These are phyloP conservation scores for Curvularia lunata DNA, from an alignment of 2,329 filamentous ascomycete species.

Conservation along the genomic window DNA sequence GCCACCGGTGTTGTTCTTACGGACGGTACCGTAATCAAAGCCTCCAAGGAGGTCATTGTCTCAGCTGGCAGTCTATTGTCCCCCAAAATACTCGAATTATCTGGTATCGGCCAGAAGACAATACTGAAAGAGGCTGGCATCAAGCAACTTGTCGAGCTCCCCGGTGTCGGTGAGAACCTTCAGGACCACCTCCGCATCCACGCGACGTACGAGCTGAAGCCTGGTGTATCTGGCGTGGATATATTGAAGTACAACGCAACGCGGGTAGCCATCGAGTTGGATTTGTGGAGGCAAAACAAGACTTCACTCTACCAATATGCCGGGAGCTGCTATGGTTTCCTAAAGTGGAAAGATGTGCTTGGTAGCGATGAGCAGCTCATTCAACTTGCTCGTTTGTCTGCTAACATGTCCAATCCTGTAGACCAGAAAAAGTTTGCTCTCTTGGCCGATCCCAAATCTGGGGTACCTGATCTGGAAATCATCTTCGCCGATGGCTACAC, in stretches of 20 bases:
- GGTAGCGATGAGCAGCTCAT: constrained; percentile 26
- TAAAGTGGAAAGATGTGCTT: constrained; percentile 52
- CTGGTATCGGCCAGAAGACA: constrained; percentile 26
- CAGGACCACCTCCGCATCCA: constrained; percentile 33
- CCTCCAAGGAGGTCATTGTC: constrained; percentile 35
- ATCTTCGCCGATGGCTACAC: constrained; percentile 55
- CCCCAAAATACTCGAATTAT: constrained; percentile 30
- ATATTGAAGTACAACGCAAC: constrained; percentile 31
- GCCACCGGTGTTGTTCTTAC: constrained; percentile 38
- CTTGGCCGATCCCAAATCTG: constrained; percentile 29
- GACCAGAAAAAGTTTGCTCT: constrained; percentile 41
- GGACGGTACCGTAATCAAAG: constrained; percentile 34
- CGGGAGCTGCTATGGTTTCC: constrained; percentile 49
- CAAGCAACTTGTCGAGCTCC: constrained; percentile 20
- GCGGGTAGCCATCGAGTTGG: constrained; percentile 49
- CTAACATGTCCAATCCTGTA: constrained; percentile 18
- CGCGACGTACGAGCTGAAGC: constrained; percentile 26
- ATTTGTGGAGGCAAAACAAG: constrained; percentile 40
- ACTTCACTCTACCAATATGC: constrained; percentile 50
- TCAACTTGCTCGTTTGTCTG: constrained; percentile 19
- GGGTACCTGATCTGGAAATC: constrained; percentile 51
- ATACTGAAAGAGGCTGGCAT: constrained; percentile 22
- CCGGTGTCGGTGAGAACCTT: constrained; percentile 33
- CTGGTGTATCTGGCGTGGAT: constrained; percentile 25
- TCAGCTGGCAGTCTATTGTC: constrained; percentile 29